Percentiles rank a stretch among this genome's conserved stretches.
Conservation (phyloP, 2,329 filamentous ascomycete species). For the Botrytis elliptica region DNA sequence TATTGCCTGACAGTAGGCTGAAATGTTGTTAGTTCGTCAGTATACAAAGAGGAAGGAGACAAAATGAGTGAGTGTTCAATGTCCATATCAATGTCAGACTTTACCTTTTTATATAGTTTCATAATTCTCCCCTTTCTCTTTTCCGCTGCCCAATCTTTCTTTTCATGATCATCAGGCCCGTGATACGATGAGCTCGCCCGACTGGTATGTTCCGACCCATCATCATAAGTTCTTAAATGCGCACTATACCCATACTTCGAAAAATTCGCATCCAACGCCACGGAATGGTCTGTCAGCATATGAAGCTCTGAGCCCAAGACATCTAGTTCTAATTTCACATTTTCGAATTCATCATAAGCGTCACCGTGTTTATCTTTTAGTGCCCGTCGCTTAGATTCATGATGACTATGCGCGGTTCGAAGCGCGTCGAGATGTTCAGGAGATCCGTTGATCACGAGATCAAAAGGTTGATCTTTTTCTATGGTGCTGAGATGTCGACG, state of each 20-base stretch:
- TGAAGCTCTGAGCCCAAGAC: constrained; percentile 53
- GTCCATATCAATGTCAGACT: not conserved
- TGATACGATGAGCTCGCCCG: constrained; percentile 29
- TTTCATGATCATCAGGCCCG: constrained; percentile 36
- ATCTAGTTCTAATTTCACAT: constrained; percentile 53
- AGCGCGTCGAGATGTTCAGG: constrained; percentile 49
- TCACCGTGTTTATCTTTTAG: constrained; percentile 51
- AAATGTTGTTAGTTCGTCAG: not conserved
- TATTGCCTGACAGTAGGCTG: constrained; percentile 61
- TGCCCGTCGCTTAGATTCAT: constrained; percentile 47
- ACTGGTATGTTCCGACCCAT: constrained; percentile 31
- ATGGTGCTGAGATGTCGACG: constrained; percentile 45
- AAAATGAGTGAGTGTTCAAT: not conserved
- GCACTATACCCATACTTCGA: constrained; percentile 62
- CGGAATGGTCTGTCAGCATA: constrained; percentile 51
- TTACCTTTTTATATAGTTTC: constrained; percentile 53
- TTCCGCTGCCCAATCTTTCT: constrained; percentile 42
- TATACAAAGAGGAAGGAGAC: not conserved
- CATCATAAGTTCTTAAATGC: constrained; percentile 51
- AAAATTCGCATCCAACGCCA: constrained; percentile 60
- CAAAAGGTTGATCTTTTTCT: constrained; percentile 44
- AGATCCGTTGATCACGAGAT: constrained; percentile 59
- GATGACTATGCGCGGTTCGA: constrained; percentile 51
- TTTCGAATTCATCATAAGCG: constrained; percentile 56
- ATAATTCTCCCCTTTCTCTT: constrained; percentile 46